A percentile compares a stretch with the other conserved stretches of the same genome.
Evolutionary conservation across 225 moss, liverwort and hornwort genomes (phyloP).

Genomic region (Bryum argenteum): DNA sequence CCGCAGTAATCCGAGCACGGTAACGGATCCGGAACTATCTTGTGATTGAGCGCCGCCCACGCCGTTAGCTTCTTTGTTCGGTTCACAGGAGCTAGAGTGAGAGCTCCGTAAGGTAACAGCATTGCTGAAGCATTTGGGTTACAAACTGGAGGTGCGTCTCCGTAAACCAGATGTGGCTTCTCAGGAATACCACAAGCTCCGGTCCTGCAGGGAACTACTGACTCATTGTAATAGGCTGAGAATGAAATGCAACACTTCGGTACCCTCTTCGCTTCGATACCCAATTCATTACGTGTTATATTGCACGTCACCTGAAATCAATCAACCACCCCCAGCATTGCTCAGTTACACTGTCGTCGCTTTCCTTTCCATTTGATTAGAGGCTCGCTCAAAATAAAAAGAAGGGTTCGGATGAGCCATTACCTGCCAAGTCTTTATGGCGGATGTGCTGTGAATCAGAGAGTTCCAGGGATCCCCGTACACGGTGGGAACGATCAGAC

Average conservation of each 20-base stretch:
- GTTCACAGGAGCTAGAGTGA: conserved; percentile 78
- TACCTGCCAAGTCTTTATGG: conserved; percentile 82
- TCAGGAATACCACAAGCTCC: conserved; percentile 75
- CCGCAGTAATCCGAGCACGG: conserved; percentile 91
- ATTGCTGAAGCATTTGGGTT: conserved; percentile 55
- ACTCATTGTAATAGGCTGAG: conserved; percentile 87
- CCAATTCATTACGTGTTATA: too few relatives aligned
- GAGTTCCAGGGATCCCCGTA: conserved; percentile 47
- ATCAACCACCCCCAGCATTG: not conserved
- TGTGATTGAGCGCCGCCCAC: conserved; percentile 56
- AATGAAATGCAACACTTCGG: conserved; percentile 91
- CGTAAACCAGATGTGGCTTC: conserved; percentile 29
- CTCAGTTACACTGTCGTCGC: too few relatives aligned
- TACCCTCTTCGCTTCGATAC: conserved; percentile 40
- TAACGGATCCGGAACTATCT: conserved; percentile 49
- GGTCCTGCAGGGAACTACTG: conserved; percentile 75
- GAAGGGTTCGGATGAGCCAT: not conserved
- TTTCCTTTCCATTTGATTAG: not conserved
- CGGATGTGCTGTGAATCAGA: conserved; percentile 59
- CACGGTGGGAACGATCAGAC: conserved; percentile 56
- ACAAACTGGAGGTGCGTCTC: conserved; percentile 39
- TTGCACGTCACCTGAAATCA: conserved; percentile 57
- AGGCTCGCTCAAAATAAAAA: not conserved
- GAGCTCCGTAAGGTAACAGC: conserved; percentile 69
- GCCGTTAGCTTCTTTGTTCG: conserved; percentile 54